Percentiles rank a stretch among this genome's conserved stretches.
phyloP scores from a whole-genome alignment of 208 protist genomes.

The Leishmania guyanensis region DNA sequence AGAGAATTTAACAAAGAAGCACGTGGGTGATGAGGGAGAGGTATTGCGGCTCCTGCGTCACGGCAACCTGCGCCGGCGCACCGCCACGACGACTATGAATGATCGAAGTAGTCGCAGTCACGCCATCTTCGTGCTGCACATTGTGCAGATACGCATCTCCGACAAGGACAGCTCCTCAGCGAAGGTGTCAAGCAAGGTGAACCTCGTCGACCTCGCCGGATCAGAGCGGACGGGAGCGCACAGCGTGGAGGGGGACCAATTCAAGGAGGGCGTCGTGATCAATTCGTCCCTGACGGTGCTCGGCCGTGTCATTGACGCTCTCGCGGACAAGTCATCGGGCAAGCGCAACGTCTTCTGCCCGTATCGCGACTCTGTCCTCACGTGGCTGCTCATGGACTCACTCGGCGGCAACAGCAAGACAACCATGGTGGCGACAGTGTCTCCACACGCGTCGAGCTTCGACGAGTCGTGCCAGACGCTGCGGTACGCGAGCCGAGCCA shows the following conservation, averaged over 20 bases:
- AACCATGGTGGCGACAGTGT: constrained; percentile 95
- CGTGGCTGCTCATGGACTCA: constrained; percentile 88
- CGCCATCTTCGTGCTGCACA: constrained; percentile 83
- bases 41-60: constrained; percentile 31
- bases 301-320: constrained; percentile 85
- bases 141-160: constrained; percentile 62
- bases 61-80: constrained; percentile 81
- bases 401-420: constrained; percentile 93
- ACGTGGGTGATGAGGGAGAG: no score
- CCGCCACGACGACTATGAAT: constrained; percentile 90
- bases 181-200: constrained; percentile 71
- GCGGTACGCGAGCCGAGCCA: constrained; percentile 89
- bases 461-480: constrained; percentile 95
- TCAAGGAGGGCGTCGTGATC: constrained; percentile 90
- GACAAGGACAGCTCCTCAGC: constrained; percentile 34
- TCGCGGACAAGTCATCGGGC: constrained; percentile 54
- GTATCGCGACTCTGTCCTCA: constrained; percentile 89
- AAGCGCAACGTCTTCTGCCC: constrained; percentile 79
- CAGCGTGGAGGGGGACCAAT: constrained; percentile 62
- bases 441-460: constrained; percentile 80
- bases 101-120: constrained; percentile 89
- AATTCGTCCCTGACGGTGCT: constrained; percentile 91
- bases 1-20: constrained; percentile 52
- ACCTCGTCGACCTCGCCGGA: constrained; percentile 96
- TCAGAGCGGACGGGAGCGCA: constrained; percentile 80